Evolutionary conservation across 306 rosid genomes (phyloP).

Genomic region (Medicago arabica): DNA sequence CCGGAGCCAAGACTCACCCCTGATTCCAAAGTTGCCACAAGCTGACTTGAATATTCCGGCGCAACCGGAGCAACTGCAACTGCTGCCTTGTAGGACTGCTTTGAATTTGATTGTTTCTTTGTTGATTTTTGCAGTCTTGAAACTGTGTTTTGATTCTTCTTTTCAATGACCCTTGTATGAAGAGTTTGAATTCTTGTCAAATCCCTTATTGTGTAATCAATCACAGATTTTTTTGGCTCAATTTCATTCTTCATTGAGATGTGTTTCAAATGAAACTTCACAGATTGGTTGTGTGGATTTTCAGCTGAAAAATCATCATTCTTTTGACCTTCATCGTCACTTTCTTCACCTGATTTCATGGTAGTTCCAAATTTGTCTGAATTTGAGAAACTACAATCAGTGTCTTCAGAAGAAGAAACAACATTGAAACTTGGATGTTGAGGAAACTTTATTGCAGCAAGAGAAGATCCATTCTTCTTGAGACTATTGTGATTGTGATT

Average conservation of each 20-base stretch:
- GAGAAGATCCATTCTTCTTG: conserved; percentile 63
- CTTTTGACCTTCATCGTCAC: conserved; percentile 33
- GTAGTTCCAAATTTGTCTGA: conserved; percentile 37
- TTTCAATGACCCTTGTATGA: conserved; percentile 65
- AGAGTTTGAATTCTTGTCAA: conserved; percentile 81
- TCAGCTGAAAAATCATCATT: conserved; percentile 19
- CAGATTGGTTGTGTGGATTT: conserved; percentile 44
- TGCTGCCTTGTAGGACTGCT: conserved; percentile 26
- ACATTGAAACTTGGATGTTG: conserved; percentile 66
- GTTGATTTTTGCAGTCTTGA: conserved; percentile 62
- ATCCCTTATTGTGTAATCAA: conserved; percentile 67
- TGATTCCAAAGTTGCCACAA: conserved; percentile 88
- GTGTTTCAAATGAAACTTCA: conserved; percentile 75
- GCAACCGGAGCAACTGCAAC: conserved; percentile 48
- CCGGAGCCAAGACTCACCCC: conserved; percentile 98
- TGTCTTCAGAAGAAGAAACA: conserved; percentile 60
- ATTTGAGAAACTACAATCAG: conserved; percentile 59
- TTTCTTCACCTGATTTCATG: conserved; percentile 34
- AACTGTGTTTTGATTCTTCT: conserved; percentile 80
- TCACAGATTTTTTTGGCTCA: conserved; percentile 55
- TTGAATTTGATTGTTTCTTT: conserved; percentile 14
- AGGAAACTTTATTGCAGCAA: conserved; percentile 73
- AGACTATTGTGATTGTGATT: conserved; percentile 43
- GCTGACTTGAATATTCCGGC: conserved; percentile 68
- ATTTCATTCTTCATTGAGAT: conserved; percentile 42